A percentile compares a stretch with the other conserved stretches of the same genome.
These are phyloP conservation scores for Fusarium mundagurra DNA, from an alignment of 2,329 filamentous ascomycete species.

Conservation along the genomic window DNA sequence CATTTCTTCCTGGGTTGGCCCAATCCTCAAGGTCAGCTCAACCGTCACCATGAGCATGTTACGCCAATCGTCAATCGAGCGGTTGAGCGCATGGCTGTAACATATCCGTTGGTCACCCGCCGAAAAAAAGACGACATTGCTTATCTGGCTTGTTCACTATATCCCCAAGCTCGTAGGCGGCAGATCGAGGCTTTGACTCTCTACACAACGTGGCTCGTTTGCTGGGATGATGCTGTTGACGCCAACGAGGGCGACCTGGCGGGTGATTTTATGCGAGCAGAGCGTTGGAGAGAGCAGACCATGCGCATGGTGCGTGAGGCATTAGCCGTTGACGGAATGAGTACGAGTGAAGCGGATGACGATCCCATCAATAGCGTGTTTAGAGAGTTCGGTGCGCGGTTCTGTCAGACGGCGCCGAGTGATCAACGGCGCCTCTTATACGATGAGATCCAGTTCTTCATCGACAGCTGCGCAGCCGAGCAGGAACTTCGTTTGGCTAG, in stretches of 20 bases:
- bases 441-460: constrained; percentile 39
- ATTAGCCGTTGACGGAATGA: constrained; percentile 19
- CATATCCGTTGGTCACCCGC: constrained; percentile 40
- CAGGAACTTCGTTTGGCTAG: constrained; percentile 41
- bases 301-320: constrained; percentile 27
- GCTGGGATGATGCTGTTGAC: constrained; percentile 49
- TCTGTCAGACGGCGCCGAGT: background rate
- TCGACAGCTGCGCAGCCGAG: constrained; percentile 42
- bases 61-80: constrained; percentile 31
- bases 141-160: constrained; percentile 33
- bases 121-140: constrained; percentile 50
- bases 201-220: constrained; percentile 45
- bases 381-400: constrained; percentile 34
- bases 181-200: constrained; percentile 38
- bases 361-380: constrained; percentile 42
- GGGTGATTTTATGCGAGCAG: constrained; percentile 39
- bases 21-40: constrained; percentile 13
- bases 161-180: constrained; percentile 30
- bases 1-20: constrained; percentile 42
- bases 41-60: constrained; percentile 36
- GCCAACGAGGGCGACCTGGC: constrained; percentile 43
- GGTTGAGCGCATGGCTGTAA: constrained; percentile 47
- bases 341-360: background rate
- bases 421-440: constrained; percentile 33
- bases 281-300: constrained; percentile 41